Conservation (phyloP, 208 protist species). For the Porcisia hertigi region DNA sequence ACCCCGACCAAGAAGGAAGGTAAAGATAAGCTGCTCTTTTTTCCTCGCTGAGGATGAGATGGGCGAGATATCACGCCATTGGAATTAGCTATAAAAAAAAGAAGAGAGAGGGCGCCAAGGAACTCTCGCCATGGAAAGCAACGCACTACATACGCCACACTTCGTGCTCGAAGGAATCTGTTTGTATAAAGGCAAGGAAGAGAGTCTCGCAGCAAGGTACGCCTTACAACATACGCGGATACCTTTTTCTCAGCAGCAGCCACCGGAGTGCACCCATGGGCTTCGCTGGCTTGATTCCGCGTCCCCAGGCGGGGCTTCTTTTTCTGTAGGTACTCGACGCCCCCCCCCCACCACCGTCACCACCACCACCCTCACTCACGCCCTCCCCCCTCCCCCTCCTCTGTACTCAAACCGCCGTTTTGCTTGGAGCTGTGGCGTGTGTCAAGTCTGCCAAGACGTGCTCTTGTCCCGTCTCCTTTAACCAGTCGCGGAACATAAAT, state of each 20-base stretch:
- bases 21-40: neutral
- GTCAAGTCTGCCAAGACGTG: slow-evolving; percentile 69
- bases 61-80: neutral
- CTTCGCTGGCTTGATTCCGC: too few relatives aligned
- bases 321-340: too few relatives aligned
- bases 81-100: neutral
- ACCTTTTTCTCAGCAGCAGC: too few relatives aligned
- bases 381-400: neutral
- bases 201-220: too few relatives aligned
- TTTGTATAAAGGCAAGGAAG: too few relatives aligned
- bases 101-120: neutral
- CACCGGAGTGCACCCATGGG: too few relatives aligned
- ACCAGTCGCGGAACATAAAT: slow-evolving; percentile 83
- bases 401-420: neutral
- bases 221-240: too few relatives aligned
- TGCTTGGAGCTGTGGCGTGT: slow-evolving; percentile 27
- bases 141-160: too few relatives aligned
- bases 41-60: neutral
- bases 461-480: slow-evolving; percentile 80
- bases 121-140: neutral
- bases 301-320: too few relatives aligned
- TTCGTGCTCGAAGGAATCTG: too few relatives aligned
- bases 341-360: too few relatives aligned
- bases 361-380: neutral
- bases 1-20: too few relatives aligned